Conservation (phyloP, 23 red algal genomes). For the Pyropia haitanensis region DNA sequence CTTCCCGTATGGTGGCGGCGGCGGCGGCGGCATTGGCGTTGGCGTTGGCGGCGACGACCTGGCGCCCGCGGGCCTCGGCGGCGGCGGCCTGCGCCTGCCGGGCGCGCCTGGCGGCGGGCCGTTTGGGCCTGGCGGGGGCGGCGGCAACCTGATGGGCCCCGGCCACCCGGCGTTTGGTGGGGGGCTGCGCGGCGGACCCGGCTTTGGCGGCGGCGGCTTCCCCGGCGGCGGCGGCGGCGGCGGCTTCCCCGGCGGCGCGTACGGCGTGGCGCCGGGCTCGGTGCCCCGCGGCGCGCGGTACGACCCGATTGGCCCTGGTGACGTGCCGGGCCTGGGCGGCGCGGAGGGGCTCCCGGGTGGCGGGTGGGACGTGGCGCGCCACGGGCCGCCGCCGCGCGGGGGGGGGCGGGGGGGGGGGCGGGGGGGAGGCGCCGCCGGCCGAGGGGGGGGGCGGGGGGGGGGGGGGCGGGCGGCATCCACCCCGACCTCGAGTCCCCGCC, state of each 20-base stretch:
- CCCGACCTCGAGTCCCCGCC: no score
- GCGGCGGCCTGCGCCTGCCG: slow-evolving; percentile 2
- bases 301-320: slow-evolving; percentile 46
- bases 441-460: no score
- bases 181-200: neutral
- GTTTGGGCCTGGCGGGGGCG: neutral
- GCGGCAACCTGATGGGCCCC: slow-evolving; percentile 75
- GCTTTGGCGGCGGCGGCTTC: neutral
- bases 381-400: no score
- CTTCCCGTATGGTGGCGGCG: slow-evolving; percentile 15
- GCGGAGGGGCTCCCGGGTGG: no score
- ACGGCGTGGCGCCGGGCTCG: slow-evolving; percentile 6
- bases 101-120: slow-evolving; percentile 9
- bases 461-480: no score
- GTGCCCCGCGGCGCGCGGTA: slow-evolving; percentile 65
- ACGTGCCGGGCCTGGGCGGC: neutral
- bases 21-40: slow-evolving; percentile 21
- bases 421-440: no score
- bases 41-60: neutral
- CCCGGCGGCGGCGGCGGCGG: neutral
- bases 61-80: neutral
- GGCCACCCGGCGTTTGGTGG: slow-evolving; percentile 19
- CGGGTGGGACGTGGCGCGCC: no score
- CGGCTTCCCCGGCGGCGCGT: neutral
- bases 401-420: no score